Base-by-base conservation (phyloP, 305 asterid species). In the Ilex paraguariensis region DNA sequence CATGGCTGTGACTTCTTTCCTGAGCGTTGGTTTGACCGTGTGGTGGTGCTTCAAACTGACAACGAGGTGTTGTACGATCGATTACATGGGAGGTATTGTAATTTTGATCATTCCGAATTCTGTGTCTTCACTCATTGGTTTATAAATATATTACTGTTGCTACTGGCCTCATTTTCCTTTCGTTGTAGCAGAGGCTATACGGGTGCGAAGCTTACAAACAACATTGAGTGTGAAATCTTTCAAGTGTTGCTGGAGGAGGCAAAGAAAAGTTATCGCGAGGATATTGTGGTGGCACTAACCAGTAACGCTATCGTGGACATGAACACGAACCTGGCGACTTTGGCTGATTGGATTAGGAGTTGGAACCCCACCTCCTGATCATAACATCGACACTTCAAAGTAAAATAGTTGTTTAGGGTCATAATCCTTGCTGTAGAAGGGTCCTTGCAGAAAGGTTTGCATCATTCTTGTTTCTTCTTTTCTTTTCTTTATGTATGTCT, bases 1-100 rank as follows among this genome's bases (percentile, higher is more conserved):
- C 99, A 88, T 62, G 96, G 97, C 31, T 88, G 99, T 48, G 97
- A 93, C 71, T 93, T 93, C 79, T 93, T 93, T 64, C 97, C 99
- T 1, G 96, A 90, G 68, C 90, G 95, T 51, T 93, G 99, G 97
- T 94, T 94, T 7, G 88, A 94, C 42, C 9, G 42, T 36, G 42
- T 36, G 42, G 42, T 36, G 9, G 9, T 36, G 6, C 42, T 36
- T 36, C 42, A 36, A 36, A 36, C 42, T 36, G 9, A 36, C 42
- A 36, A 36, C 42, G 6, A 5, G 9, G 9, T 36, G 9, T 36
- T 36, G 42, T 36, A 36, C 9, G 9, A 36, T 36, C 9, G 9
- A 36, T 36, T 36, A 8, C 6, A 8, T 36, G 9, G 42, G 42
- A 36, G 42, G 9, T 36, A 36, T 36, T 8, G 9, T 36, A 36